Conservation (phyloP, 2,329 filamentous ascomycete species). For the Fusarium sp. region DNA sequence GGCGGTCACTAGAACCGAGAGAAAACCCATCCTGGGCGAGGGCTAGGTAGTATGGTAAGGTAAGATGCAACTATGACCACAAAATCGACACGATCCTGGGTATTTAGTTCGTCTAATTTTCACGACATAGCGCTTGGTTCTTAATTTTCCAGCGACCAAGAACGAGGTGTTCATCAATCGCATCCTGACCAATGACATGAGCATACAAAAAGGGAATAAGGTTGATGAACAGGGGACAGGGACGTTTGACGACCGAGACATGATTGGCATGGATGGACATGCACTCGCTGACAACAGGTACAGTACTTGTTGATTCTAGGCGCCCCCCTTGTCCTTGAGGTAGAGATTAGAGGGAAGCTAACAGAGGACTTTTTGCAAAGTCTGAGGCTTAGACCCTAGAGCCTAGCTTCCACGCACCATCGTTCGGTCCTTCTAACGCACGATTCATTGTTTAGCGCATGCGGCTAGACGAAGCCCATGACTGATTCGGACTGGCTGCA, state of each 20-base stretch:
- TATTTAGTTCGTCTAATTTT: slow-evolving; percentile 7
- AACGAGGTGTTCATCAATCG: slow-evolving; percentile 23
- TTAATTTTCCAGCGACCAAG: slow-evolving; percentile 35
- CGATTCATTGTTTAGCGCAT: slow-evolving; percentile 46
- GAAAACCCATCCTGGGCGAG: slow-evolving; percentile 7
- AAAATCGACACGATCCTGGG: slow-evolving; percentile 12
- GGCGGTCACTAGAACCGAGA: slow-evolving; percentile 10
- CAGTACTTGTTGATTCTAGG: slow-evolving; percentile 22
- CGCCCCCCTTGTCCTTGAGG: slow-evolving; percentile 27
- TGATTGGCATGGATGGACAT: slow-evolving; percentile 41
- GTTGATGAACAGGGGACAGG: slow-evolving; percentile 37
- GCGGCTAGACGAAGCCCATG: slow-evolving; percentile 33
- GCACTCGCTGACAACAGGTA: slow-evolving; percentile 33
- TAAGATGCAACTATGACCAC: slow-evolving; percentile 8
- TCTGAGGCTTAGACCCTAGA: slow-evolving; percentile 47
- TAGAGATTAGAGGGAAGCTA: slow-evolving; percentile 30
- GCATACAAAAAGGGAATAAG: slow-evolving; percentile 27
- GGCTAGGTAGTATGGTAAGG: slow-evolving; percentile 10
- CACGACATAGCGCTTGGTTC: slow-evolving; percentile 26
- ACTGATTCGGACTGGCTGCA: slow-evolving; percentile 40
- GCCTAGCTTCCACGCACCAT: slow-evolving; percentile 47
- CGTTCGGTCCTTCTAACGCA: slow-evolving; percentile 50
- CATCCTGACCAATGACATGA: slow-evolving; percentile 26
- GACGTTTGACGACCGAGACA: slow-evolving; percentile 21
- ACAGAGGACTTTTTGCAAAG: slow-evolving; percentile 46